Evolutionary conservation across 2,329 filamentous ascomycete species (phyloP), one percentile per base, ranked within the genome.

Genomic region (Ustulina deusta): DNA sequence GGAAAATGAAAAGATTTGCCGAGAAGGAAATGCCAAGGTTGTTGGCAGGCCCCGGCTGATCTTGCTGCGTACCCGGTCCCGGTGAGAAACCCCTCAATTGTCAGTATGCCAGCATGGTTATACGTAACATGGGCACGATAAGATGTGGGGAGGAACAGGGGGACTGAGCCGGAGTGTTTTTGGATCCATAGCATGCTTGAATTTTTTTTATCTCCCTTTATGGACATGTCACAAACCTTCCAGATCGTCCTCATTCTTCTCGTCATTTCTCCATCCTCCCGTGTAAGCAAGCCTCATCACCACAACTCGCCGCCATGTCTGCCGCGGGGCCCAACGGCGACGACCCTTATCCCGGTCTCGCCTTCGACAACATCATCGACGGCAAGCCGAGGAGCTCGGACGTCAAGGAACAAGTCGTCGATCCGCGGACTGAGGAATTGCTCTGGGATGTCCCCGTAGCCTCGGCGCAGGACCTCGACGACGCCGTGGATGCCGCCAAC

Each of bases 371-470:
- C 73, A 75, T 83, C 64, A 78, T 85, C 73, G 80, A 83, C 71
- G 82, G 82, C 49, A 77, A 83, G 70, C 73, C 73, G 57, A 80
- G 81, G 59, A 65, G 70, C 34, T 74, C 78, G 56, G 69, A 78
- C 27, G 73, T 75, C 5, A 75, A 73, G 1, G 77, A 81, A 68
- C 76, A 79, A 32, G 80, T 81, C 25, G 77, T 79, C 66, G 81
- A 85, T 71, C 83, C 83, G 7, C 80, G 83, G 56, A 84, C 81
- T 25, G 81, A 81, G 61, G 77, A 83, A 56, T 72, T 74, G 11
- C 79, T 84, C 54, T 83, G 81, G 77, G 79, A 83, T 6, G 82
- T 81, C 13, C 85, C 85, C 6, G 59, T 86, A 78, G 80, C 77
- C 51, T 79, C 80, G 3, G 76, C 80, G 6, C 77, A 82, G 73